Evolutionary conservation across 2,329 filamentous ascomycete species (phyloP), one percentile per base, ranked within the genome.

Genomic region (Neodidymelliopsis sp.): DNA sequence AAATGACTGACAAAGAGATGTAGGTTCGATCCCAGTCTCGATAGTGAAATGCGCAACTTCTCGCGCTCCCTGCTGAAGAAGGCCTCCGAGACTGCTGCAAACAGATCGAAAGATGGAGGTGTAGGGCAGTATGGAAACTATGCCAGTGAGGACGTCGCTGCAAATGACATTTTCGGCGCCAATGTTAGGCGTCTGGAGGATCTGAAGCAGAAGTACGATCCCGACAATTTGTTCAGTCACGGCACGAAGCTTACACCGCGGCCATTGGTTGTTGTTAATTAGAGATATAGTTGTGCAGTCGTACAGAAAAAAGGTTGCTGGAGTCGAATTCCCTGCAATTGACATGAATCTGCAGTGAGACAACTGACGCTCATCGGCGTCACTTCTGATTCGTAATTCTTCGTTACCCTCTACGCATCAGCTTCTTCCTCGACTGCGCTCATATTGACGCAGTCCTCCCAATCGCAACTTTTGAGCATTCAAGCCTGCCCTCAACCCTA

Each of bases 71-170:
- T 69, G 10, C 51, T 69, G 8, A 67, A 58, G 39, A 67, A 64
- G 22, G 59, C 64, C 7, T 59, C 54, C 1, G 54, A 63, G 49
- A 53, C 57, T 7, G 57, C 37, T 6, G 46, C 57, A 11, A 40
- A 53, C 22, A 52, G 59, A 22, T 57, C 54, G n/a, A 54, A 64
- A 22, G 55, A 62, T 27, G 57, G 45, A 2, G 67, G 63, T 12
- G 67, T 69, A 10, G 67, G 65, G 4, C 51, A 62, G 25, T 72
- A 72, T 48, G 68, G 61, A 0, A 72, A 72, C 19, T 71, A 72
- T 44, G 57, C 60, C 13, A 57, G 66, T 61, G 55, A 53, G 54
- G 68, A 69, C 34, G 63, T 64, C 2, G 56, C 56, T 2, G 63
- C 66, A 1, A 58, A 57, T 15, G 62, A 67, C 2, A 58, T 72